phyloP scores from a whole-genome alignment of 2,329 filamentous ascomycete genomes.

The Botrytis pseudocinerea region DNA sequence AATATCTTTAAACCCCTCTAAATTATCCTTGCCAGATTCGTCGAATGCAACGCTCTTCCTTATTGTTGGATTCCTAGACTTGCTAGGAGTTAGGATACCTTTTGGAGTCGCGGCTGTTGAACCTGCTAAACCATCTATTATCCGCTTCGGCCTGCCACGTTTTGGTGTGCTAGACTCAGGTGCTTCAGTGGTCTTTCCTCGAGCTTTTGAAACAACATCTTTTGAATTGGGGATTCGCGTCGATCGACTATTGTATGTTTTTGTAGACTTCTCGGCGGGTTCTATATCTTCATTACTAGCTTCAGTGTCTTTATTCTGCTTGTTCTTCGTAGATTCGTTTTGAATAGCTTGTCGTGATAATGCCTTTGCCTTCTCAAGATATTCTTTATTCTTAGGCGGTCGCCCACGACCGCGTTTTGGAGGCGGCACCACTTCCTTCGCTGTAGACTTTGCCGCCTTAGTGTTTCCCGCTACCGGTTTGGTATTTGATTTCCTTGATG shows the following conservation, averaged over 20 bases:
- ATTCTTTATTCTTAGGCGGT: conserved; percentile 20
- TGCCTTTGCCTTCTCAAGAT: conserved; percentile 22
- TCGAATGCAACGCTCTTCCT: conserved; percentile 60
- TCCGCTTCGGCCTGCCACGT: conserved; percentile 27
- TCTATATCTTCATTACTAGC: background rate
- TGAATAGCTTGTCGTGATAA: conserved; percentile 22
- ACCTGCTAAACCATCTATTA: background rate
- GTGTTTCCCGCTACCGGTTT: background rate
- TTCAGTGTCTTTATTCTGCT: background rate
- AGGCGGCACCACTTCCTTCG: background rate
- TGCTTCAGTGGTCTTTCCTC: background rate
- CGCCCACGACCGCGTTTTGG: conserved; percentile 15
- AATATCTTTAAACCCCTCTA: conserved; percentile 54
- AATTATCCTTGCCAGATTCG: conserved; percentile 45
- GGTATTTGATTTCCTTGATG: background rate
- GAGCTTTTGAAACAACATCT: background rate
- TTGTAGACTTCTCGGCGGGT: background rate
- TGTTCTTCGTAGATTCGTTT: conserved; percentile 1
- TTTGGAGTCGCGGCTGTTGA: conserved; percentile 43
- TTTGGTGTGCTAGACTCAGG: conserved; percentile 29
- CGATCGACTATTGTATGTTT: background rate
- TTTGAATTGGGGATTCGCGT: conserved; percentile 3
- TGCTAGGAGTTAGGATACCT: conserved; percentile 58
- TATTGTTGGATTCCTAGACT: conserved; percentile 43
- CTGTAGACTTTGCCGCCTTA: background rate